Conservation (phyloP, 1,284 basidiomycete species). For the Gymnopus androsaceus region DNA sequence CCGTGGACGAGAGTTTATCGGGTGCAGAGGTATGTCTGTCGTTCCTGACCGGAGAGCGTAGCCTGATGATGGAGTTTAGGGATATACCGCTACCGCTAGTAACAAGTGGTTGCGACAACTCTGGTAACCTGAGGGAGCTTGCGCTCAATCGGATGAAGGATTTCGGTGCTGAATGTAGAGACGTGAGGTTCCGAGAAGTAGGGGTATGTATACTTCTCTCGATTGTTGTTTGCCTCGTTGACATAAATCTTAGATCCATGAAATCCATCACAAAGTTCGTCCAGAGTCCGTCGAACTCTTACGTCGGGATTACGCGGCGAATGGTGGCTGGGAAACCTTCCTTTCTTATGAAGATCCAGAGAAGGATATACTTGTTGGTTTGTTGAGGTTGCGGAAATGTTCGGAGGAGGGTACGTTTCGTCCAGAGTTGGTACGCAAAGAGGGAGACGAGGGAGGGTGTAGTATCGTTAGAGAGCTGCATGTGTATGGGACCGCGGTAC, state of each 20-base stretch:
- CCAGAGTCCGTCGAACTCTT: conserved; percentile 98
- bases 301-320: conserved; percentile 94
- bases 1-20: conserved; percentile 99
- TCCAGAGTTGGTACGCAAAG: conserved; percentile 81
- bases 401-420: conserved; percentile 96
- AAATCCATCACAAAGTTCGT: conserved; percentile 97
- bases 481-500: conserved; percentile 99
- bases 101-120: conserved; percentile 96
- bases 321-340: conserved; percentile 99
- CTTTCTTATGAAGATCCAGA: conserved; percentile 98
- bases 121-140: conserved; percentile 94
- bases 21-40: conserved; percentile 73
- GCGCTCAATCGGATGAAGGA: conserved; percentile 98
- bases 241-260: conserved; percentile 72
- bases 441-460: conserved; percentile 74
- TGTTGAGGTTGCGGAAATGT: conserved; percentile 92
- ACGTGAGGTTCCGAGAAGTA: conserved; percentile 97
- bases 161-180: conserved; percentile 96
- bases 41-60: background rate
- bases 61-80: conserved; percentile 41
- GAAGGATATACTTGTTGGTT: conserved; percentile 92
- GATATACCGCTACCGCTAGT: conserved; percentile 96
- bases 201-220: conserved; percentile 62
- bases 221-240: conserved; percentile 4
- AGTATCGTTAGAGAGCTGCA: conserved; percentile 97